phyloP scores from a whole-genome alignment of 345 rosid species.

The Balakata baccata region DNA sequence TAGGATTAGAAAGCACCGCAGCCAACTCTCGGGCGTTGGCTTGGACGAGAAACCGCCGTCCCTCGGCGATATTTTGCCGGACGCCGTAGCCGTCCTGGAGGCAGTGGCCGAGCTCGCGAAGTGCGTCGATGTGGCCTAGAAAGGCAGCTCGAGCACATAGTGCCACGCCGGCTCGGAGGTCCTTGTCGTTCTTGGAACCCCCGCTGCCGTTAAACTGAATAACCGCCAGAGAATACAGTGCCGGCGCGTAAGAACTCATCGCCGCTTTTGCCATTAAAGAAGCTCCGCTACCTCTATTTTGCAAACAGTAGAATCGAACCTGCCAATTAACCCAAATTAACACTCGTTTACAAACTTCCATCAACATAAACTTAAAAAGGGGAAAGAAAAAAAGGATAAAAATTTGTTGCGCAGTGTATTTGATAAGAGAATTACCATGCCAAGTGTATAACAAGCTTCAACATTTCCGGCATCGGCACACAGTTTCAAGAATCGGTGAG shows the following conservation, averaged over 20 bases:
- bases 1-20: slow-evolving; percentile 48
- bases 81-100: slow-evolving; percentile 98
- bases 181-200: slow-evolving; percentile 84
- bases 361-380: too few relatives aligned
- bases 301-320: slow-evolving; percentile 91
- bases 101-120: slow-evolving; percentile 97
- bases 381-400: background rate
- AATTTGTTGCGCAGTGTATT: too few relatives aligned
- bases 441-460: slow-evolving; percentile 91
- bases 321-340: slow-evolving; percentile 22
- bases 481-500: slow-evolving; percentile 71
- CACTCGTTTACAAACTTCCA: background rate
- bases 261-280: slow-evolving; percentile 96
- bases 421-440: slow-evolving; percentile 58
- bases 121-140: slow-evolving; percentile 82
- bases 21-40: slow-evolving; percentile 93
- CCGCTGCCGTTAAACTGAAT: slow-evolving; percentile 99
- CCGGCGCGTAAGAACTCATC: slow-evolving; percentile 75
- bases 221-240: slow-evolving; percentile 79
- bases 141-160: slow-evolving; percentile 90
- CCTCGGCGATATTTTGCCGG: slow-evolving; percentile 71
- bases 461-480: slow-evolving; percentile 86
- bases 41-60: slow-evolving; percentile 85
- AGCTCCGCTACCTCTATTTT: slow-evolving; percentile 78
- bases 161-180: slow-evolving; percentile 89